Conservation (phyloP, 805 yeast genomes). For the Yamadazyma tumulicola region DNA sequence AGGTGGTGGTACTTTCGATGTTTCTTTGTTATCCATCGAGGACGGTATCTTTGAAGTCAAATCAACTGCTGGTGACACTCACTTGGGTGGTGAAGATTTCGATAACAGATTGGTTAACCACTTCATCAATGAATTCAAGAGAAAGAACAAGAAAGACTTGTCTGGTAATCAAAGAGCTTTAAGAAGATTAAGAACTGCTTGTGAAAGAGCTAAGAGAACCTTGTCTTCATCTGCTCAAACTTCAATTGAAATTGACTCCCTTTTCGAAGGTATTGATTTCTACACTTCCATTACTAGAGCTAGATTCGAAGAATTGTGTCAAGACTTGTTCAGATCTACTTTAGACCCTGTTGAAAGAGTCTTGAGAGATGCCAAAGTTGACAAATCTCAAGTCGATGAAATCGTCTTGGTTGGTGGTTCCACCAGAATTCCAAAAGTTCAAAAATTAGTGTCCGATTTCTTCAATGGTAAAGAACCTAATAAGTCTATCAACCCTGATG, state of each 20-base stretch:
- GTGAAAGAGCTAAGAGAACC: constrained; percentile 99
- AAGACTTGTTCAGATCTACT: constrained; percentile 89
- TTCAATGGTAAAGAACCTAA: constrained; percentile 97
- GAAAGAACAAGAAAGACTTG: constrained; percentile 95
- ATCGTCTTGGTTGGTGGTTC: constrained; percentile 97
- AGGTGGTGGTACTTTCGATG: constrained; percentile 51
- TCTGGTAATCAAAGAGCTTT: constrained; percentile 93
- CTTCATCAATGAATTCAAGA: constrained; percentile 93
- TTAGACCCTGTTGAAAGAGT: constrained; percentile 95
- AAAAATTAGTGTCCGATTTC: constrained; percentile 92
- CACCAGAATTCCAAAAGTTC: constrained; percentile 96
- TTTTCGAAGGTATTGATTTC: constrained; percentile 93
- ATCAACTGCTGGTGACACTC: constrained; percentile 49
- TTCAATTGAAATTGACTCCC: constrained; percentile 90
- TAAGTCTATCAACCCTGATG: constrained; percentile 96
- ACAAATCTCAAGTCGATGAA: constrained; percentile 86
- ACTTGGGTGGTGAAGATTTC: constrained; percentile 94
- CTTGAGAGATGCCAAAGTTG: constrained; percentile 83
- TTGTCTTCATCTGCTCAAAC: constrained; percentile 95
- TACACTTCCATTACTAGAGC: constrained; percentile 96
- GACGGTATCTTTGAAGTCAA: constrained; percentile 49
- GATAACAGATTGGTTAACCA: constrained; percentile 94
- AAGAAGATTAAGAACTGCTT: constrained; percentile 97
- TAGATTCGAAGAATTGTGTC: constrained; percentile 95
- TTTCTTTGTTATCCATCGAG: constrained; percentile 44